Evolutionary conservation across 2,329 filamentous ascomycete species (phyloP), one percentile per base, ranked within the genome.

Genomic region (Coccinonectria pachysandricola): DNA sequence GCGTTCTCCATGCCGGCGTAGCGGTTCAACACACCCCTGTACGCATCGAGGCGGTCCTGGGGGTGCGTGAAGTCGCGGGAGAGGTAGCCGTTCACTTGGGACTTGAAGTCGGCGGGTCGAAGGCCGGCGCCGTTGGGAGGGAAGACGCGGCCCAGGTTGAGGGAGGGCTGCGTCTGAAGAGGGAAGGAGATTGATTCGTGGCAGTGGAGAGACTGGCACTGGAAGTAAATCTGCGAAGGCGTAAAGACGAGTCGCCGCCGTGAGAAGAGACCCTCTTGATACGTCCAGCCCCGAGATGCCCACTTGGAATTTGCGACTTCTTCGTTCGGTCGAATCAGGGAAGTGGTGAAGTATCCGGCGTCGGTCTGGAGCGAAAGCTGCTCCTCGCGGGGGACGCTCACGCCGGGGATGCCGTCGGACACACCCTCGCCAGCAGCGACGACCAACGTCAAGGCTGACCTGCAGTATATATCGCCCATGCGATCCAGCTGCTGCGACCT

Each of bases 171-270:
- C 13, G 49, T 43, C 10, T 48, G 40, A 7, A 58, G 39, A 11
- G 53, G 48, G 10, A 51, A 32, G 5, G 45, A 45, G 5, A 59
- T 42, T 27, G 48, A 54, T 32, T 58, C 55, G 28, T 55, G 51
- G 25, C 53, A 58, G 35, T 57, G 53, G 8, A 57, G 33, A 7
- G 43, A 34, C 15, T 47, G 45, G 34, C 55, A 58, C 28, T 58
- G 55, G 23, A 55, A 59, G 34, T 58, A 58, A 4, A 45, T 43
- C 35, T 59, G 55, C 3, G 49, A 54, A 8, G 48, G 40, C 3
- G 53, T 57, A 22, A 58, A 52, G 14, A 57, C 40, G 15, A 59
- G 48, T 8, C 53, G 46, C 5, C 53, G 47, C 6, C 48, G 46
- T 3, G 54, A 46, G 15, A 57, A 37, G 5, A 56, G 40, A 7